Evolutionary conservation across 805 yeast genomes (phyloP).

Genomic region (Maudiozyma saulgeensis): DNA sequence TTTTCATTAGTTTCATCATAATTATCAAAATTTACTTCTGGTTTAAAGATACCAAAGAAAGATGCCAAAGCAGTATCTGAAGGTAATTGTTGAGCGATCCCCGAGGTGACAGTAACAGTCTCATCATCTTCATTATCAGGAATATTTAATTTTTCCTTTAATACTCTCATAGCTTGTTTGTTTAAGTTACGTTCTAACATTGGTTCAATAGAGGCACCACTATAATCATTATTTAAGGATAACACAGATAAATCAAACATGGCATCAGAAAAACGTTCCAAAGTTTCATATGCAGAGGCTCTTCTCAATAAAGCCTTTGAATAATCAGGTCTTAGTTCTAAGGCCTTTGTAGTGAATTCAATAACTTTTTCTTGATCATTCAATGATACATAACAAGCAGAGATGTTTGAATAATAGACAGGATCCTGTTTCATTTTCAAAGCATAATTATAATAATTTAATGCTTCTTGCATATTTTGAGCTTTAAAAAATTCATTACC

Average conservation of each 20-base stretch:
- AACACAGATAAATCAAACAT: constrained; percentile 86
- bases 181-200: constrained; percentile 81
- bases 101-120: constrained; percentile 8
- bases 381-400: constrained; percentile 87
- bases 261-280: constrained; percentile 73
- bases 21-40: constrained; percentile 40
- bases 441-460: constrained; percentile 72
- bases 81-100: constrained; percentile 45
- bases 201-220: constrained; percentile 65
- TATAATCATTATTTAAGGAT: constrained; percentile 75
- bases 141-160: constrained; percentile 39
- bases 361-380: constrained; percentile 75
- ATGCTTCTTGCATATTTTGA: constrained; percentile 66
- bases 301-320: constrained; percentile 87
- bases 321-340: constrained; percentile 80
- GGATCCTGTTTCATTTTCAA: constrained; percentile 70
- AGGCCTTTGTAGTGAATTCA: constrained; percentile 79
- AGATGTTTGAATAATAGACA: constrained; percentile 86
- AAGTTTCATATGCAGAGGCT: constrained; percentile 80
- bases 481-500: constrained; percentile 74
- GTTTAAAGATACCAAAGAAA: constrained; percentile 77
- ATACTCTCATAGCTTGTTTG: constrained; percentile 65
- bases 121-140: not conserved
- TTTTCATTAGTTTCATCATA: constrained; percentile 49
- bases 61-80: constrained; percentile 77